Conservation (phyloP, 495 filamentous ascomycete species). For the Neurospora sp. region DNA sequence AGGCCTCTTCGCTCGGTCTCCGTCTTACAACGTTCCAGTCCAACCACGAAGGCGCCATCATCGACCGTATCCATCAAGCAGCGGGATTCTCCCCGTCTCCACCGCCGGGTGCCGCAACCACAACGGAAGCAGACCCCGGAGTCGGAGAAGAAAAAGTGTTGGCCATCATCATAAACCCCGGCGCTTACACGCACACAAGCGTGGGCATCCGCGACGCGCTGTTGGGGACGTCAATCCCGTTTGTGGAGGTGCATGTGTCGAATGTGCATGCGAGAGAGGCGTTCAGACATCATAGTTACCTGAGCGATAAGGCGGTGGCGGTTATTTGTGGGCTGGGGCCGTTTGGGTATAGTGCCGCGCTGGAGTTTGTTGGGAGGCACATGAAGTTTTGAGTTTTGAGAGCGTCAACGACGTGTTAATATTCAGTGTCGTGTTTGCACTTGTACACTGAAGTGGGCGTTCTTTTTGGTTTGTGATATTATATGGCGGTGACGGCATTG, state of each 20-base stretch:
- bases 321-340: constrained; percentile 59
- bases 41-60: constrained; percentile 55
- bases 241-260: constrained; percentile 60
- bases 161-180: constrained; percentile 60
- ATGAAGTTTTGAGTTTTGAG: constrained; percentile 19
- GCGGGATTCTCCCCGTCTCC: constrained; percentile 21
- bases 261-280: constrained; percentile 59
- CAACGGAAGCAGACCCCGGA: constrained; percentile 7
- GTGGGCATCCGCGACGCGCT: constrained; percentile 61
- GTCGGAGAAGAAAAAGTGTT: constrained; percentile 26
- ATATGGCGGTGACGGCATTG: not conserved
- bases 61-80: constrained; percentile 50
- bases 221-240: constrained; percentile 51
- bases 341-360: constrained; percentile 59
- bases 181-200: constrained; percentile 57
- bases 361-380: constrained; percentile 48
- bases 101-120: not conserved
- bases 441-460: not conserved
- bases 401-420: constrained; percentile 8
- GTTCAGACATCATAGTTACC: constrained; percentile 53
- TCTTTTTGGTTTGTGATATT: not conserved
- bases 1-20: constrained; percentile 32
- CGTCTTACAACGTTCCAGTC: constrained; percentile 49
- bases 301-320: constrained; percentile 60
- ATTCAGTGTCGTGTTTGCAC: not conserved